These are phyloP conservation scores for Pulveroboletus sp. DNA, from an alignment of 1,284 basidiomycete species.

Conservation along the genomic window DNA sequence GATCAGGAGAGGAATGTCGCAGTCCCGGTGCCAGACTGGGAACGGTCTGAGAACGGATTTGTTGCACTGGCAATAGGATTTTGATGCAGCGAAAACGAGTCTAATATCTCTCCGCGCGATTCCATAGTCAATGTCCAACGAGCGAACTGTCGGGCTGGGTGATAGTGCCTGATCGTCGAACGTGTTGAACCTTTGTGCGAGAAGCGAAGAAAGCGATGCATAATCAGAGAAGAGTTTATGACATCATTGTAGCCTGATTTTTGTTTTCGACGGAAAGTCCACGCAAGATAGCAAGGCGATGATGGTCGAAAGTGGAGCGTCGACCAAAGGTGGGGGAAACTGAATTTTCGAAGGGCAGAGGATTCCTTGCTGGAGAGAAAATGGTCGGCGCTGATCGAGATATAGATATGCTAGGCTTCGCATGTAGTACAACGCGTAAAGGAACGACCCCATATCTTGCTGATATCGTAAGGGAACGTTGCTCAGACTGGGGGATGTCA, in stretches of 20 bases:
- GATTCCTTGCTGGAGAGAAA: not conserved
- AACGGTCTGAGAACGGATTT: too few relatives aligned
- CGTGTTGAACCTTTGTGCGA: not conserved
- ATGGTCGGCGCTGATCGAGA: conserved; percentile 18
- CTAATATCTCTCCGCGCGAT: too few relatives aligned
- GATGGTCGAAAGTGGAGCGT: not conserved
- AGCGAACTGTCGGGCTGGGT: too few relatives aligned
- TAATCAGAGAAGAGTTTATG: not conserved
- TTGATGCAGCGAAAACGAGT: too few relatives aligned
- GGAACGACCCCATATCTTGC: conserved; percentile 10
- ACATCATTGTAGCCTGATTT: not conserved
- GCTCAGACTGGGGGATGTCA: conserved; percentile 29
- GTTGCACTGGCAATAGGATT: too few relatives aligned
- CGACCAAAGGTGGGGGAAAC: not conserved
- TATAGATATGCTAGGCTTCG: conserved; percentile 31
- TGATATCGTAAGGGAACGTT: conserved; percentile 7
- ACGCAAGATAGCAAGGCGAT: not conserved
- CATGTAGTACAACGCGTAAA: conserved; percentile 16
- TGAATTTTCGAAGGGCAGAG: not conserved
- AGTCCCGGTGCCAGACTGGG: too few relatives aligned
- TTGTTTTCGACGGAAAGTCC: not conserved
- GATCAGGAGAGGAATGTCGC: too few relatives aligned
- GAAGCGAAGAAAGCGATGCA: not conserved
- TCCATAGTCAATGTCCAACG: not conserved
- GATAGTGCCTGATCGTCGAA: not conserved